phyloP scores from a whole-genome alignment of 805 yeast species.

The Clavispora vitiphila region DNA sequence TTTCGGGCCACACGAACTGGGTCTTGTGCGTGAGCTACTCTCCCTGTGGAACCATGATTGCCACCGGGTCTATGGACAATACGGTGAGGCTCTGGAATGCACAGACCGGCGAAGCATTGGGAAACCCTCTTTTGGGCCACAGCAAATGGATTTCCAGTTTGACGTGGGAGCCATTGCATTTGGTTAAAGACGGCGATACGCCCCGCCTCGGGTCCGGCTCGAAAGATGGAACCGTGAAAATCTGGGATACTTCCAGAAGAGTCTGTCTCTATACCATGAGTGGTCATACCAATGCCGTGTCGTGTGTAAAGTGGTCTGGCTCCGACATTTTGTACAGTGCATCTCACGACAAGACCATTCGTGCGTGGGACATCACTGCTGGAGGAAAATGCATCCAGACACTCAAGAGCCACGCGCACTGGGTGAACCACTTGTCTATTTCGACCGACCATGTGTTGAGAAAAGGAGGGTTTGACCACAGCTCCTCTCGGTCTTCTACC shows the following conservation, averaged over 20 bases:
- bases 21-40: constrained; percentile 88
- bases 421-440: constrained; percentile 93
- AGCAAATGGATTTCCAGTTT: constrained; percentile 84
- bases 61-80: constrained; percentile 95
- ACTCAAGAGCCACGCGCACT: constrained; percentile 87
- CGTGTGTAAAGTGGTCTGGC: constrained; percentile 98
- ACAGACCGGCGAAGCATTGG: constrained; percentile 64
- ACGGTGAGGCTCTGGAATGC: constrained; percentile 87
- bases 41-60: constrained; percentile 85
- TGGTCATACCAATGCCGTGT: constrained; percentile 85
- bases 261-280: constrained; percentile 64
- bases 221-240: constrained; percentile 81
- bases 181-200: constrained; percentile 57
- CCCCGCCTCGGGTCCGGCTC: constrained; percentile 83
- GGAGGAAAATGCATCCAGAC: constrained; percentile 76
- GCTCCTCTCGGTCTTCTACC: constrained; percentile 38
- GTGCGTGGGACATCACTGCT: constrained; percentile 77
- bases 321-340: constrained; percentile 76
- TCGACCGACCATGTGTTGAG: constrained; percentile 87
- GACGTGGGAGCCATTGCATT: constrained; percentile 92
- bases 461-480: constrained; percentile 82
- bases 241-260: constrained; percentile 82
- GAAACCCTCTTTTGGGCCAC: constrained; percentile 76
- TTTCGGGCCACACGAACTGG: constrained; percentile 88
- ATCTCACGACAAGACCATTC: constrained; percentile 91